Base-by-base conservation (phyloP, 352 stramenopile species). In the Halophytophthora polymorphica region DNA sequence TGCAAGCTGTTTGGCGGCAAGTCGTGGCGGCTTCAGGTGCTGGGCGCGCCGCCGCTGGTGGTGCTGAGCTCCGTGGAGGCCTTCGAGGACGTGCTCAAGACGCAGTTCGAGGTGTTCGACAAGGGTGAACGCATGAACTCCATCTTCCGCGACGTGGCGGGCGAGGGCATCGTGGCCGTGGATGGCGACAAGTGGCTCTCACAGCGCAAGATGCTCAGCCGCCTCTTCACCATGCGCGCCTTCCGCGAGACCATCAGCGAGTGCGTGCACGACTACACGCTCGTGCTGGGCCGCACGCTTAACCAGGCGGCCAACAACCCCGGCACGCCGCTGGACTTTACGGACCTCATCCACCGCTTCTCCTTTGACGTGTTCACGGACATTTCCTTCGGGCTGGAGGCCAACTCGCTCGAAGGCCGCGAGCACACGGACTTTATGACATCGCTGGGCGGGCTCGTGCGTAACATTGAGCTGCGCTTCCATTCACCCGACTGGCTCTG, bases 141-240 rank as follows among this genome's bases (percentile, higher is more conserved):
- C n/a, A 70, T 74, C 22, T 70, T 88, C 18, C 34, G 46, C 0
- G 67, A 85, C 49, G 39, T 87, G 25, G 54, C 82, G 7, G 78
- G 81, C 17, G 61, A 72, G 21, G 75, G 73, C 38, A 87, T 91
- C 52, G 71, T 85, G 45, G 64, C 61, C 8, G 56, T 66, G 11
- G 77, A 90, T 39, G 73, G 74, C 8, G 37, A 67, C 13, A 45
- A 55, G 18, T 91, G 81, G 78, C 33, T 53, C 5, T 21, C 61
- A 15, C 81, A 91, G 53, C 66, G 81, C 41, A 89, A 91, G 55
- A 80, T 66, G 36, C 71, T 86, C 51, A 90, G 77, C 40, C 86
- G 93, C 21, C 81, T 96, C 2, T 91, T 93, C 25, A 88, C 75
- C 6, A 75, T 67, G 53, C 64, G 62, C 7, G 56, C 62, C 13